Base-by-base conservation (phyloP, 2,329 filamentous ascomycete genomes). In the Neonectria coccinea region DNA sequence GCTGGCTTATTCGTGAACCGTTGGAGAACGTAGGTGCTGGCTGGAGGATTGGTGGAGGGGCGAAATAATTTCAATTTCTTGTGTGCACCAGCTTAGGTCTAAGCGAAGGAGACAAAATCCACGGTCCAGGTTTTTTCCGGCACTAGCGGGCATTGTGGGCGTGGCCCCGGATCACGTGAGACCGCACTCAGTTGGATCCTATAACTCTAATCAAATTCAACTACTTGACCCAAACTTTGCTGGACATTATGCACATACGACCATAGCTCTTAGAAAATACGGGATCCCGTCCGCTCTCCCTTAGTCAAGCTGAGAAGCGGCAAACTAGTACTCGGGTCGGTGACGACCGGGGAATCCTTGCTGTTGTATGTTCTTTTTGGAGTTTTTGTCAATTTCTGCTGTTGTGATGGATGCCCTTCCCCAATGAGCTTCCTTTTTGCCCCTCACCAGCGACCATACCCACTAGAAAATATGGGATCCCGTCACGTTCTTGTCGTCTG, bases 1-100 rank as follows among this genome's bases (percentile, higher is more conserved):
- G 84, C 80, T 82, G 82, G 79, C 81, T 79, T 78, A 79, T 79
- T 77, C 82, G 79, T 79, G 78, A 76, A 73, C 73, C 76, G 76
- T 77, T 80, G 77, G 77, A 77, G 74, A 80, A 81, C 78, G 77
- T 77, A 79, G 76, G 79, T 81, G 74, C 75, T 80, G 79, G 76
- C 75, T 80, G 79, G 76, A 77, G 77, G 75, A 73, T 75, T 77
- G 74, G 75, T 79, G 77, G 79, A 79, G 77, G 76, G 77, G 75
- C 73, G 77, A 77, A 78, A 79, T 79, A 78, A 79, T 76, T 80
- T 79, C 70, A 77, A 74, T 76, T 68, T 77, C 67, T 78, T 79
- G 78, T 80, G 79, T 79, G 76, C 77, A 75, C 63, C 74, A 73
- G 69, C 75, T 77, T 77, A 76, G 75, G 75, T 77, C 77, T 80